These are phyloP conservation scores for Monoraphidium neglectum DNA, from an alignment of 139 green algal genomes.

Conservation along the genomic window DNA sequence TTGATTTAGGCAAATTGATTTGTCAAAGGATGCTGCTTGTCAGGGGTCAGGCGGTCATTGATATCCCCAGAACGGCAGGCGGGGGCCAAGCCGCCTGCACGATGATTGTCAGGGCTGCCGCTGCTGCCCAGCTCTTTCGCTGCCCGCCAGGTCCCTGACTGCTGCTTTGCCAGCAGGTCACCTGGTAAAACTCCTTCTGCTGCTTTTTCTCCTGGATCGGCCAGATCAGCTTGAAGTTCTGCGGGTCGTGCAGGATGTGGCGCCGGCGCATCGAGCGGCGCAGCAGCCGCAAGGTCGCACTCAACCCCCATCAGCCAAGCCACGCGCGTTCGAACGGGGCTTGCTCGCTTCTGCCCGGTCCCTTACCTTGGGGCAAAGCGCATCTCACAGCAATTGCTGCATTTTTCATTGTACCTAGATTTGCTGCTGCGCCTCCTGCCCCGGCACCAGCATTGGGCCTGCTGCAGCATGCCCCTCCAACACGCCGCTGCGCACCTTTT, in stretches of 20 bases:
- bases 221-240: slow-evolving; percentile 45
- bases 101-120: background rate
- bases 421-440: too few species aligned
- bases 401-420: background rate
- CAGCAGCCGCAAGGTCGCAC: too few species aligned
- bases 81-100: background rate
- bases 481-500: slow-evolving; percentile 12
- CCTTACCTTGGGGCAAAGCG: background rate
- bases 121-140: background rate
- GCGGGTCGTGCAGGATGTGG: background rate
- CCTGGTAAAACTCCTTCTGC: slow-evolving; percentile 54
- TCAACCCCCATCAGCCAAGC: background rate
- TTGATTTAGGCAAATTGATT: too few species aligned
- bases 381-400: background rate
- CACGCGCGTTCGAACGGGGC: background rate
- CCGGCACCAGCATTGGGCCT: background rate
- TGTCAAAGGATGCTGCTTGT: too few species aligned
- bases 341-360: background rate
- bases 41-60: too few species aligned
- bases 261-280: too few species aligned
- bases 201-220: slow-evolving; percentile 43
- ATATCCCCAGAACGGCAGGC: too few species aligned
- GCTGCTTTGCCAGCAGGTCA: slow-evolving; percentile 3
- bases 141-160: background rate
- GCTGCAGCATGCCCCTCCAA: background rate